Evolutionary conservation across 306 rosid species (phyloP).

Genomic region (Rosa chinensis): DNA sequence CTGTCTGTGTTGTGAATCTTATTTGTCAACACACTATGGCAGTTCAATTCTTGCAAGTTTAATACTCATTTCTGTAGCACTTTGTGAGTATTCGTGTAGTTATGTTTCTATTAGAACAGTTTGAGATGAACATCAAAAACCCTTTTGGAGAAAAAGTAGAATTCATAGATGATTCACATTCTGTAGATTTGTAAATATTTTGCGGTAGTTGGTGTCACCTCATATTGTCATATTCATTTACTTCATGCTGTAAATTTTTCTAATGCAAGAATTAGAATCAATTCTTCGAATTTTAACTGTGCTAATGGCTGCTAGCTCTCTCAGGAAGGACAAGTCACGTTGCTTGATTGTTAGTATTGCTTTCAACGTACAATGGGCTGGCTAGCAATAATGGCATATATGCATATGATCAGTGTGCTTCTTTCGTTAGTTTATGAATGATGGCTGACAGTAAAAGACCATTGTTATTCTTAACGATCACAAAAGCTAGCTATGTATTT

Average conservation of each 20-base stretch:
- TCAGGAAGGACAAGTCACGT: background rate
- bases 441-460: constrained; percentile 14
- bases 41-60: background rate
- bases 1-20: background rate
- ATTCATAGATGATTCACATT: background rate
- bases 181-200: background rate
- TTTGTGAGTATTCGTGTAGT: background rate
- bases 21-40: background rate
- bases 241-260: background rate
- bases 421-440: background rate
- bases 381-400: background rate
- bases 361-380: background rate
- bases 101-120: background rate
- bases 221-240: background rate
- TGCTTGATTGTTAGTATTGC: background rate
- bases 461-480: constrained; percentile 16
- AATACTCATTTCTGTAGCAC: background rate
- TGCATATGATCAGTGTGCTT: background rate
- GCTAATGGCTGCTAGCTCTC: constrained; percentile 6
- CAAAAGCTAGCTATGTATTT: background rate
- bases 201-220: background rate
- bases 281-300: background rate
- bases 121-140: background rate
- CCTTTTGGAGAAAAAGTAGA: background rate
- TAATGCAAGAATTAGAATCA: background rate